Base-by-base conservation (phyloP, 2,329 filamentous ascomycete genomes). In the Talaromyces albobiverticillius region DNA sequence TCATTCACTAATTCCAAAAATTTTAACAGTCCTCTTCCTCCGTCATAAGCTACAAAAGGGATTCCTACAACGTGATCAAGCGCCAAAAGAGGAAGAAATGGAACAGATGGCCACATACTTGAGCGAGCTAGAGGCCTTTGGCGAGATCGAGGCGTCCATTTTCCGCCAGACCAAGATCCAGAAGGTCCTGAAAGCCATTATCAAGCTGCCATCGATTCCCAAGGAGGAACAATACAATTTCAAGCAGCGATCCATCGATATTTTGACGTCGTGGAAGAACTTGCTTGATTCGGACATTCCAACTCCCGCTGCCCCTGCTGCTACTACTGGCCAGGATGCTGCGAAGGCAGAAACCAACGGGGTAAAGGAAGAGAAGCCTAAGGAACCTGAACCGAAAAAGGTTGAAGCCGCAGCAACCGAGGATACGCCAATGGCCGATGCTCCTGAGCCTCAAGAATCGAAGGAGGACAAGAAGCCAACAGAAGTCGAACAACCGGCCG, bases 111-210 rank as follows among this genome's bases (percentile, higher is more conserved):
- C 72, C 9, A 67, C 60, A 34, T 74, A 71, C 57, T 73, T 76
- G 62, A 82, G 80, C 26, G 90, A 95, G 71, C 82, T 99, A 5
- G 94, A 99, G 74, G 82, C 79, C 7, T 87, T 84, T 79, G 70
- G 83, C 1, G 89, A 95, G 60, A 82, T 97, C 4, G 93, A 97
- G 69, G 90, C 89, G 26, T 85, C 85, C 61, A 94, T 96, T 63
- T 96, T 97, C 65, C 85, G 89, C 59, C 79, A 78, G 13, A 99
- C 94, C 58, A 99, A 97, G 81, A 96, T 99, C 73, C 93, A 97
- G 83, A 99, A 99, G 77, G 93, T 99, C 10, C 81, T 99, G 54
- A 96, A 95, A 77, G 91, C 88, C 4, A 94, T 99, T 61, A 78
- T 96, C 64, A 96, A 96, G 77, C 79, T 99, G 8, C 82, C 86